Percentiles rank a stretch among this genome's conserved stretches.
Evolutionary conservation across 208 protist species (phyloP).

Genomic region (Crithidia acanthocephali): DNA sequence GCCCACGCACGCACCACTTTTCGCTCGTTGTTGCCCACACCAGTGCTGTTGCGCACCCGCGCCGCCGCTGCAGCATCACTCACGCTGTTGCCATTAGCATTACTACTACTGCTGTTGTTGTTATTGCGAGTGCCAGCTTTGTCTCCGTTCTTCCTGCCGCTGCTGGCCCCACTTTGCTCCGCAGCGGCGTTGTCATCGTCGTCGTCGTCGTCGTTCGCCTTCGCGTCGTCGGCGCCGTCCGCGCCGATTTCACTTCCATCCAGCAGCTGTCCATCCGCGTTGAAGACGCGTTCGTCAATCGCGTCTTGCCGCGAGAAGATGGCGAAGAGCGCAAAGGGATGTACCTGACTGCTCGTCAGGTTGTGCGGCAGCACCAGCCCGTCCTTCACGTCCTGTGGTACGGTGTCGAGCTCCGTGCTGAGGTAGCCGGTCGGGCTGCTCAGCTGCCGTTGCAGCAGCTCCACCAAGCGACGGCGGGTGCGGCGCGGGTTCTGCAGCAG

Average conservation of each 20-base stretch:
- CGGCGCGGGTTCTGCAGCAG: slow-evolving; percentile 68
- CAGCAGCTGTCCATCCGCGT: slow-evolving; percentile 32
- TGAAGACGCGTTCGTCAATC: slow-evolving; percentile 45
- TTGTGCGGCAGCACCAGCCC: slow-evolving; percentile 73
- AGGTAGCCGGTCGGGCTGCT: slow-evolving; percentile 81
- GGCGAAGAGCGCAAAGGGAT: slow-evolving; percentile 80
- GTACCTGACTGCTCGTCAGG: slow-evolving; percentile 76
- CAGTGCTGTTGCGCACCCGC: slow-evolving; percentile 25
- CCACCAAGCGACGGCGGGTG: slow-evolving; percentile 70
- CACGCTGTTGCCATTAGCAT: not conserved
- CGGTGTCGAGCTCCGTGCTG: slow-evolving; percentile 72
- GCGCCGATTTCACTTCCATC: slow-evolving; percentile 21
- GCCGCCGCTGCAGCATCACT: slow-evolving; percentile 17
- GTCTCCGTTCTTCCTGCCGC: not conserved
- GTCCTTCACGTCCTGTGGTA: slow-evolving; percentile 57
- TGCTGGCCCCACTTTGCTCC: not conserved
- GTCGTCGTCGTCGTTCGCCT: not conserved
- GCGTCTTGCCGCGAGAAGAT: slow-evolving; percentile 81
- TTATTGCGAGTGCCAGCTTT: not conserved
- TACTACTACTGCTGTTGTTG: slow-evolving; percentile 3
- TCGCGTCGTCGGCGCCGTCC: not conserved
- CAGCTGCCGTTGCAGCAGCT: slow-evolving; percentile 84
- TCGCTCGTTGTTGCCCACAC: slow-evolving; percentile 43
- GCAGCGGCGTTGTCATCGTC: too few species aligned
- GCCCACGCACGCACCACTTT: slow-evolving; percentile 81